Conservation (phyloP, 768 basidiomycete genomes). For the Agaricus blazei region DNA sequence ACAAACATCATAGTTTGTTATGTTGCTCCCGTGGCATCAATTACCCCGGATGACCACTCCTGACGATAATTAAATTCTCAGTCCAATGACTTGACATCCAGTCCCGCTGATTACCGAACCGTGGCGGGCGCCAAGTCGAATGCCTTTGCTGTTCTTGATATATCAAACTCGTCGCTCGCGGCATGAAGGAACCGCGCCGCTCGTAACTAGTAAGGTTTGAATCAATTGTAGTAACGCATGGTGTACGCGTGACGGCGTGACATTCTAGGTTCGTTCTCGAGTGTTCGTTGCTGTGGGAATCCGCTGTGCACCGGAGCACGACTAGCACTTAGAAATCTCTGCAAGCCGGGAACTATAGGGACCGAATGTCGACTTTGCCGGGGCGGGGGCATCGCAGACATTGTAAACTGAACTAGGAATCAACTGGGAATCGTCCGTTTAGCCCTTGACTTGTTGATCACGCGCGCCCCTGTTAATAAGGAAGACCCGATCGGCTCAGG, state of each 20-base stretch:
- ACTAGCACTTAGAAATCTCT: neutral
- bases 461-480: constrained; percentile 5
- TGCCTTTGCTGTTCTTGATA: neutral
- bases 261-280: neutral
- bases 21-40: neutral
- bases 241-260: neutral
- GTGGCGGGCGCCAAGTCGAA: neutral
- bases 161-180: neutral
- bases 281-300: constrained; percentile 10
- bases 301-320: neutral
- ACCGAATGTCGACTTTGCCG: neutral
- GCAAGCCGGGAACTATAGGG: neutral
- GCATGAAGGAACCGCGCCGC: neutral
- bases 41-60: constrained; percentile 4
- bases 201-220: neutral
- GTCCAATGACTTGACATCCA: neutral
- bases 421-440: neutral
- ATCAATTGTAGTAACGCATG: neutral
- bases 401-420: neutral
- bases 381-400: neutral
- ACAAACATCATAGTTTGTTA: neutral
- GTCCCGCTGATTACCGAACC: neutral
- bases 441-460: constrained; percentile 3
- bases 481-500: constrained; percentile 4
- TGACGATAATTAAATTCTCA: neutral